Base-by-base conservation (phyloP, 2,329 filamentous ascomycete species). In the Penicillium sp. region DNA sequence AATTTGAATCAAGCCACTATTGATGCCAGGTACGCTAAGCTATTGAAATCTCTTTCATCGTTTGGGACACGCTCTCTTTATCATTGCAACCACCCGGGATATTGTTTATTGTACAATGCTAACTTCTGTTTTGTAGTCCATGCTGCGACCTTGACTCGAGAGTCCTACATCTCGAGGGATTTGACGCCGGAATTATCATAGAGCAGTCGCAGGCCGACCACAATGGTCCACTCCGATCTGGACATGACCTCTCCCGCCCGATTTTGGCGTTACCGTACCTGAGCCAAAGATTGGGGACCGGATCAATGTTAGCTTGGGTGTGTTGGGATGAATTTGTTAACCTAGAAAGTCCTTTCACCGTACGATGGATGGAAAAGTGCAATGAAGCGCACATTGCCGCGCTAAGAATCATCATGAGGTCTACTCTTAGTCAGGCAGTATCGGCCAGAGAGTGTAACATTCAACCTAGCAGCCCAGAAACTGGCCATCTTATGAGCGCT, bases 261-360 rank as follows among this genome's bases (percentile, higher is more conserved):
- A 33, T 19, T 31, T 22, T 44, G n/a, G 42, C 42, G 11, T 4
- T 44, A 19, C 42, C 42, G 1, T 44, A 44, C 28, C 28, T 44
- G 28, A 44, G 26, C 42, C 42, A 67, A 65, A 62, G 64, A 61
- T 22, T 65, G 59, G 59, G 59, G 19, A 51, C 36, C 6, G 66
- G 66, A 19, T 68, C 66, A 1, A 68, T 66, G 62, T 44, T 68
- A 41, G 66, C 66, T 26, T 68, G 65, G 65, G 65, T 67, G 6
- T 68, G 66, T 46, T 68, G 66, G 65, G 66, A 68, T 48, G 66
- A 68, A 53, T 68, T 68, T 50, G 65, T 68, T 31, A 63, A 66
- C 37, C 66, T 68, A 37, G 43, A 66, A 48, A 62, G 51, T 28
- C 66, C 66, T 22, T 68, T 60, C 30, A 62, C 46, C 0, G 57